Base-by-base conservation (phyloP, 768 basidiomycete genomes). In the Russula ochroleuca region DNA sequence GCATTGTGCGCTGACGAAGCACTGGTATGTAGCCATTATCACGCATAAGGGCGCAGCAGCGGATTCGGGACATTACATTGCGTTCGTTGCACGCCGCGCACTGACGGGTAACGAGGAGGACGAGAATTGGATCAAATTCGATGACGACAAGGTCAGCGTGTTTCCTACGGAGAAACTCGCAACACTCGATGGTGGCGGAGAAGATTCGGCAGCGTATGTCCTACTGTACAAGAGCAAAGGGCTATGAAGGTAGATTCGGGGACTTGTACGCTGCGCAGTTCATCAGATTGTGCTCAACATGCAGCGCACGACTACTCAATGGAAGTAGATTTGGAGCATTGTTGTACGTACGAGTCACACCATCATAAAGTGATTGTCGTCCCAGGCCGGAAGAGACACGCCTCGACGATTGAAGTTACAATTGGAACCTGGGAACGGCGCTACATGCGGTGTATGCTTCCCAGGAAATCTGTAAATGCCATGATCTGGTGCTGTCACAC, bases 11-110 rank as follows among this genome's bases (percentile, higher is more conserved):
- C 64, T 48, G 41, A 61, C 28, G 31, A 37, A 10, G 33, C 15
- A 25, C n/a, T 68, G 47, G 19, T 62, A 15, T 53, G 41, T 70
- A 92, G 93, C 88, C 9, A 90, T 99, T 71, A 86, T 99, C 14
- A 96, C 94, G 23, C 97, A 99, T 81, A 99, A 99, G 74, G 97
- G 97, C 14, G 85, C 94, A 0, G 88, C 88, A 0, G 95, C 97
- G 0, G 97, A 98, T 71, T 85, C 92, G 0, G 96, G 95, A 2
- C 96, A 98, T 75, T 98, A 98, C 72, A 94, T 98, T 25, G 94
- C 86, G 1, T 98, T 88, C 76, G 90, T 88, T 33, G 69, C 55
- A 45, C 57, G 57, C 33, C 56, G 45, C 17, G 55, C 57, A 41
- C 45, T 61, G 25, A 63, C 67, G 9, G 56, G 68, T 38, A 71